Evolutionary conservation across 176 grass and related monocot genomes (phyloP).

Genomic region (Zea mays): Zm-B73-REFERENCE-NAM-5.0 NC_050105.1:13587501-13588000

Average conservation of each 20-base stretch:
- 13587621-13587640: constrained; percentile 32
- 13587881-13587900: constrained; percentile 54
- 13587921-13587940: constrained; percentile 87
- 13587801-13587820: neutral
- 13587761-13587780: neutral
- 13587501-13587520: neutral
- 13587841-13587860: constrained; percentile 83
- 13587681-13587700: constrained; percentile 71
- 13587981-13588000: neutral
- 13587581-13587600: neutral
- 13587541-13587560: neutral
- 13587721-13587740: constrained; percentile 66
- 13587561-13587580: neutral
- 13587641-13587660: constrained; percentile 46
- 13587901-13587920: constrained; percentile 66
- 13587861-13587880: constrained; percentile 71
- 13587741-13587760: neutral
- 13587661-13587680: constrained; percentile 85
- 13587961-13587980: neutral
- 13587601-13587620: neutral
- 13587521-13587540: neutral
- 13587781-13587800: neutral
- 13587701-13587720: constrained; percentile 78
- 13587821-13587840: constrained; percentile 71
- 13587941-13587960: constrained; percentile 34